Conservation (phyloP, 2,329 filamentous ascomycete species). For the Monilinia fructigena region DNA sequence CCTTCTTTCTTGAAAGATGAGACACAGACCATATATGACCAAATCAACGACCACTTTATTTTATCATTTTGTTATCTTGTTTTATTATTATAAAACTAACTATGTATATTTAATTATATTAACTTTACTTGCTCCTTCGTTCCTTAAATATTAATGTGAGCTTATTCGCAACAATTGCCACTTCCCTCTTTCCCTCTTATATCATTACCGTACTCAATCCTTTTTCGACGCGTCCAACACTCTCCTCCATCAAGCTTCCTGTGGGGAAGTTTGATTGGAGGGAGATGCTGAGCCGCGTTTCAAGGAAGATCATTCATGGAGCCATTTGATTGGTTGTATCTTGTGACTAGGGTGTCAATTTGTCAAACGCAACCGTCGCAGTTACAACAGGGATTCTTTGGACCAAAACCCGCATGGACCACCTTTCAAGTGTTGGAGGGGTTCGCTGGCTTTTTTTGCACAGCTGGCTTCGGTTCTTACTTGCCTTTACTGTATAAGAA, state of each 20-base stretch:
- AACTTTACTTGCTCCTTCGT: background rate
- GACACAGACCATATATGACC: background rate
- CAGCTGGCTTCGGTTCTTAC: constrained; percentile 8
- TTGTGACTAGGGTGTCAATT: constrained; percentile 6
- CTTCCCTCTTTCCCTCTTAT: background rate
- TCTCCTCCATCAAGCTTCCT: background rate
- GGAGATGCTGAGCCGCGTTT: constrained; percentile 28
- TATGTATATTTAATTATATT: too few relatives aligned
- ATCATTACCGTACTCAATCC: background rate
- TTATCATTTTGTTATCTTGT: too few relatives aligned
- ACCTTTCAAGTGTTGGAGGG: constrained; percentile 17
- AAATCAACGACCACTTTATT: background rate
- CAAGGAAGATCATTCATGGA: constrained; percentile 24
- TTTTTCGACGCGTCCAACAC: constrained; percentile 16
- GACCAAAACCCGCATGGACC: constrained; percentile 10
- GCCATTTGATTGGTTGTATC: constrained; percentile 20
- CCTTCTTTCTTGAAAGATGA: background rate
- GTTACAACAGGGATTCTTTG: constrained; percentile 19
- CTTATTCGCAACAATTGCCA: background rate
- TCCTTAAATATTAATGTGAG: background rate
- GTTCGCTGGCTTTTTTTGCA: constrained; percentile 2
- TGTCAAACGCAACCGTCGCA: constrained; percentile 22
- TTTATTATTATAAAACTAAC: background rate
- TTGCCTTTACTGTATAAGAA: background rate
- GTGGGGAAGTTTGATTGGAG: constrained; percentile 29